phyloP scores from a whole-genome alignment of 352 stramenopile genomes.

The Blastocystis sp. region DNA sequence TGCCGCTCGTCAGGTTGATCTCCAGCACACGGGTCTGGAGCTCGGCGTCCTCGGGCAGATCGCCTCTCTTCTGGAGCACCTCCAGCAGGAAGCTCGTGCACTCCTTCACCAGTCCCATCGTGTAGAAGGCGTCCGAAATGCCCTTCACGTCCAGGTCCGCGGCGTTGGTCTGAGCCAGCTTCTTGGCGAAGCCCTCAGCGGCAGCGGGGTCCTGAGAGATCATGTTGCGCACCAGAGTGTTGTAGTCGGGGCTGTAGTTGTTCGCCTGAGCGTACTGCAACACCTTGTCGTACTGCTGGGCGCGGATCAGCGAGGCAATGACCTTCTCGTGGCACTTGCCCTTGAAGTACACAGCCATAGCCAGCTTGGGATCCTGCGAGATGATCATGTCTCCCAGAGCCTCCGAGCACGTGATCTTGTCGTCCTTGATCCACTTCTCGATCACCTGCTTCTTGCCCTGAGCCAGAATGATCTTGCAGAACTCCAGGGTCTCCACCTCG shows the following conservation, averaged over 20 bases:
- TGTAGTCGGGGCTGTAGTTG: conserved; percentile 96
- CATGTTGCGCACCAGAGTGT: conserved; percentile 95
- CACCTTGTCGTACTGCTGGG: conserved; percentile 98
- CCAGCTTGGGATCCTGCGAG: conserved; percentile 88
- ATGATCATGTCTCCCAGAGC: conserved; percentile 89
- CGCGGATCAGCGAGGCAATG: conserved; percentile 96
- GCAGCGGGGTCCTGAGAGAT: conserved; percentile 91
- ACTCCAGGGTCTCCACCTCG: conserved; percentile 94
- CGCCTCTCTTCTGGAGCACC: conserved; percentile 85
- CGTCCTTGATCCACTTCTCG: conserved; percentile 98
- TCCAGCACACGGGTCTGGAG: conserved; percentile 98
- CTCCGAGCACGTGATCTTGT: conserved; percentile 94
- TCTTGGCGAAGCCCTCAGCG: conserved; percentile 91
- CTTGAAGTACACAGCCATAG: conserved; percentile 90
- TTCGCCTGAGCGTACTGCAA: conserved; percentile 82
- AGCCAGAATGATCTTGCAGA: conserved; percentile 88
- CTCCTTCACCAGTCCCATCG: conserved; percentile 93
- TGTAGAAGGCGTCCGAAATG: conserved; percentile 97
- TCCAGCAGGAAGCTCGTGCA: conserved; percentile 97
- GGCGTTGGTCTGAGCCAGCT: conserved; percentile 83
- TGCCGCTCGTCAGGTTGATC: conserved; percentile 97
- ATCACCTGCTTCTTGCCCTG: conserved; percentile 89
- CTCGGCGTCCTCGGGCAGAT: conserved; percentile 93
- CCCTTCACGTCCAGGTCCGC: conserved; percentile 92
- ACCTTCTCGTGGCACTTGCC: conserved; percentile 93